Base-by-base conservation (phyloP, 202 grass and related monocot genomes). In the Setaria italica region DNA sequence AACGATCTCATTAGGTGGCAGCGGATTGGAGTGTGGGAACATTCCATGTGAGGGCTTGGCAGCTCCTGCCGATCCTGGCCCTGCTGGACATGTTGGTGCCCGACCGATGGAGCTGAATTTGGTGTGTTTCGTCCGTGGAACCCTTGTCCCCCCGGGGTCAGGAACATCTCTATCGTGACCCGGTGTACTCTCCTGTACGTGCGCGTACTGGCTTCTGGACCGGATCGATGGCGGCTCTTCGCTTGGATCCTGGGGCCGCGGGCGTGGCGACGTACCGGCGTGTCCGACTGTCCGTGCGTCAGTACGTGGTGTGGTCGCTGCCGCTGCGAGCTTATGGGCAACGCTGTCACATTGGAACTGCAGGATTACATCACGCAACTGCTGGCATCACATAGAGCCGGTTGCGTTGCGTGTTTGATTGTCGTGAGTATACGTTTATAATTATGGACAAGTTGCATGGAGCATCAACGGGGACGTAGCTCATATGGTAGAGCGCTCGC, bases 401-500 rank as follows among this genome's bases (percentile, higher is more conserved):
- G 25, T 25, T 25, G 25, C 25, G 25, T 25, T 25, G 25, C 25
- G 25, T 25, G 25, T 35, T 35, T 35, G 34, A 35, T 35, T 25
- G 25, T 25, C 25, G 25, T 25, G 25, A 25, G 25, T 25, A 0
- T 25, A 25, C 25, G 25, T 0, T 25, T 25, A 25, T 25, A 25
- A 25, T 0, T 25, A 25, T 25, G 25, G 0, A 1, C 39, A 41
- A 46, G 43, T 46, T 46, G 43, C 9, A 46, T 8, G 8, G 7
- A 46, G 2, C 7, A 56, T n/a, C 19, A n/a, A 0, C 57, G 83
- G 83, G 83, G 78, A 85, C 81, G 91, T 99, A 92, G 97, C 91
- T 99, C 93, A 96, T 90, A 94, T 94, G 88, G 97, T 96, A 96
- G 97, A 96, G 91, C 88, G 91, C 91, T 99, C 88, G 91, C 93